Percentiles rank a stretch among this genome's conserved stretches.
phyloP scores from a whole-genome alignment of 2,329 filamentous ascomycete species.

The Stemphylium lycopersici region DNA sequence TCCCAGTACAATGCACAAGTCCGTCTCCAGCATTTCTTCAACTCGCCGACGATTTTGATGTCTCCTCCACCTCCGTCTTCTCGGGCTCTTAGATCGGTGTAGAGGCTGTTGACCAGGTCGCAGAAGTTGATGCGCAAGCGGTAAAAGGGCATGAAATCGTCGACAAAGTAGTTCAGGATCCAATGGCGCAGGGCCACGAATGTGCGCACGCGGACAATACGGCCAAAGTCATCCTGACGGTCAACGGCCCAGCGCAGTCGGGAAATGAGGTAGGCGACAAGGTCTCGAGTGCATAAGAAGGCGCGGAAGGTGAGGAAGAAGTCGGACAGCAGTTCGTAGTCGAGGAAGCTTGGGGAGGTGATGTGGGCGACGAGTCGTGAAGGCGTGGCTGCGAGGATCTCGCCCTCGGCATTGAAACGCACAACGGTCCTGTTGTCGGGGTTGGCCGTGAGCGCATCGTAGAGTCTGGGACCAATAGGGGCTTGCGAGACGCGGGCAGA shows the following conservation, averaged over 20 bases:
- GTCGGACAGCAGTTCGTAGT: conserved; percentile 95
- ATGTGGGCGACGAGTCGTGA: conserved; percentile 93
- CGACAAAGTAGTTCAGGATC: conserved; percentile 96
- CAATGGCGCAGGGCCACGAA: conserved; percentile 96
- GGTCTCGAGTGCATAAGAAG: conserved; percentile 77
- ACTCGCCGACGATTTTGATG: conserved; percentile 86
- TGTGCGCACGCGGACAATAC: conserved; percentile 92
- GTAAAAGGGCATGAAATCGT: conserved; percentile 85
- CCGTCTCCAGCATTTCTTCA: conserved; percentile 97
- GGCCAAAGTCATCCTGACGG: conserved; percentile 80
- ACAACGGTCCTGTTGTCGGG: conserved; percentile 85
- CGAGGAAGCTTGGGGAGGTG: conserved; percentile 91
- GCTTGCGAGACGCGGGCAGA: conserved; percentile 46
- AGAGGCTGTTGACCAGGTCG: conserved; percentile 72
- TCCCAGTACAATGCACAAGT: conserved; percentile 93
- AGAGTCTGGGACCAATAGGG: conserved; percentile 69
- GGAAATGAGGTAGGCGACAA: conserved; percentile 83
- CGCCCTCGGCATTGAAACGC: conserved; percentile 74
- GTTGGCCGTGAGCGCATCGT: conserved; percentile 78
- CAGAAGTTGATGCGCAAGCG: conserved; percentile 79
- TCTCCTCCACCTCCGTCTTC: conserved; percentile 64
- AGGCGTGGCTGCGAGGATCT: conserved; percentile 88
- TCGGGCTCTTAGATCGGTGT: conserved; percentile 58
- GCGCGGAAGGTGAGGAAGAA: conserved; percentile 95
- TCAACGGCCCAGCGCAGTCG: conserved; percentile 86